Evolutionary conservation across 73 alveolate species (phyloP), one percentile per base, ranked within the genome.

Genomic region (Halteria grandinella): DNA sequence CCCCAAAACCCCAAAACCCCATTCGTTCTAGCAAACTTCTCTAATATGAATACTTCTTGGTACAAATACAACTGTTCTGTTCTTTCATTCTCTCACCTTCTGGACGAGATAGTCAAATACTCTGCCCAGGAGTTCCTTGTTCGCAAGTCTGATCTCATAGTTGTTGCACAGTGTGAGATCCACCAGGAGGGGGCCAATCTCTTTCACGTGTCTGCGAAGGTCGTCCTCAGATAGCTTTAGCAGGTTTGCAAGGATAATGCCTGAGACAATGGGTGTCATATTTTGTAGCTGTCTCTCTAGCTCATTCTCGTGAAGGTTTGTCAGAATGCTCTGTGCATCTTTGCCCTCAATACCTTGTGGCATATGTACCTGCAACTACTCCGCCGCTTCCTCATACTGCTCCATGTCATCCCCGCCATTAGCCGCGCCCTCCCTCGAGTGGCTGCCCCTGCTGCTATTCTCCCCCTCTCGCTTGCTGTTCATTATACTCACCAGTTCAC

Each of bases 121-220:
- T 49, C 55, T 45, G 72, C 59, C 54, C 34, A 73, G 53, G 12
- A 77, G 51, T 12, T 77, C 81, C 47, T 62, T 40, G 24, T 55
- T 72, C 17, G 73, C 70, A 20, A 57, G 55, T 45, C 88, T 59
- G 21, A 77, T 62, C 44, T 77, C 81, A 25, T 57, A 77, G 50
- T 55, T 12, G 55, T 63, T 62, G 88, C 88, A 77, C 20, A 77
- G 25, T 15, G 88, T 40, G 24, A 77, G 33, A 34, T 77, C 88
- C 20, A 77, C 41, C 29, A 77, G 58, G 25, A 77, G 50, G 7
- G 80, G 88, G n/a, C 80, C 75, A 21, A 77, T 39, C 7, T 62
- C 75, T 34, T 31, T 44, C 15, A 77, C 73, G 45, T 77, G 75
- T 27, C 44, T 25, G 6, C 27, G 28, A 5, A 62, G 75, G 34